Base-by-base conservation (phyloP, 2,329 filamentous ascomycete species). In the Phyllosticta capitalensis region DNA sequence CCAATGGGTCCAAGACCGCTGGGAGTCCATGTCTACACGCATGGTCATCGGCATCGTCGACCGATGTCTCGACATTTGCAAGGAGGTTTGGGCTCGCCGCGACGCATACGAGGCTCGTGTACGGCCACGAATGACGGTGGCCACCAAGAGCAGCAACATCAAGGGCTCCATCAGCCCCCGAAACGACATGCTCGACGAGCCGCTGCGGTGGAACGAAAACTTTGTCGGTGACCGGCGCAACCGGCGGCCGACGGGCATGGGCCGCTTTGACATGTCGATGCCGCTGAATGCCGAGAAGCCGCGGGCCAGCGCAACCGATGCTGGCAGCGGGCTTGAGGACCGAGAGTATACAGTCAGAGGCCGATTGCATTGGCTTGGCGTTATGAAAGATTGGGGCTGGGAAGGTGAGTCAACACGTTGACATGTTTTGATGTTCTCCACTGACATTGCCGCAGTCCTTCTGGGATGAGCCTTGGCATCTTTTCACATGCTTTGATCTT, bases 331-430 rank as follows among this genome's bases (percentile, higher is more conserved):
- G 61, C 73, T 76, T 50, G 75, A 83, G 62, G 81, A 85, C 61
- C 75, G 75, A 58, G 82, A 85, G 55, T 80, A 83, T 66, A 87
- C 84, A 2, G 83, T 88, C n/a, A 79, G 82, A 63, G 85, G 86
- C 3, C 76, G 76, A 52, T 71, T 86, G 66, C 86, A 89, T 71
- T 89, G 86, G 86, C 75, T 87, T 9, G 83, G 84, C 45, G 84
- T 89, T 50, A 88, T 88, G 86, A 81, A 80, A 63, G 85, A 88
- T 64, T 87, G 83, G 83, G 75, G 78, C n/a, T 89, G 86, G 85
- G 85, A 88, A 78, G 81, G 85, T 87, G 74, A 74, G 79, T 75
- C 17, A 24, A 26, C 38, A 5, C 20, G 14, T 28, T 5, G 26
- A 26, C 24, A 5, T 26, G 17, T 1, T n/a, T 30, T 54, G 12